Conservation (phyloP, 2,329 filamentous ascomycete genomes). For the Fusarium sp. region DNA sequence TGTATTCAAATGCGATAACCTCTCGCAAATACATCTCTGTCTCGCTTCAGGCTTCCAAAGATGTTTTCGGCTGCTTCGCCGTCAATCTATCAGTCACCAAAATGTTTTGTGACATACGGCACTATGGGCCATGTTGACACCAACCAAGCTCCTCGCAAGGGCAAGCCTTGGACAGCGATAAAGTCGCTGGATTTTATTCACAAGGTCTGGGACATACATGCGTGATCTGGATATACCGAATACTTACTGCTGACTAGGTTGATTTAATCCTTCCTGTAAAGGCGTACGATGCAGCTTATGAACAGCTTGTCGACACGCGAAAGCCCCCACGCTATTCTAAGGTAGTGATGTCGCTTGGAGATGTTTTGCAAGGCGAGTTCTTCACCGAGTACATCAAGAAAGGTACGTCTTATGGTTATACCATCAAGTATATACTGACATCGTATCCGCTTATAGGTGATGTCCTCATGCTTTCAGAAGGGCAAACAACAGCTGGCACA, state of each 20-base stretch:
- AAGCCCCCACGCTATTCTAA: constrained; percentile 66
- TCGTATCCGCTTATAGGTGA: constrained; percentile 64
- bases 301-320: constrained; percentile 58
- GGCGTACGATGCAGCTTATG: constrained; percentile 63
- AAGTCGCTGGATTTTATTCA: constrained; percentile 74
- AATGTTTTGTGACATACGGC: constrained; percentile 79
- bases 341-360: constrained; percentile 77
- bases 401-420: constrained; percentile 58
- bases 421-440: neutral
- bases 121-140: constrained; percentile 76
- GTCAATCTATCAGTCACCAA: constrained; percentile 66
- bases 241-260: constrained; percentile 52
- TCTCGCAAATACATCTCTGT: too few relatives aligned
- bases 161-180: constrained; percentile 80
- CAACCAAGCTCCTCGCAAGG: constrained; percentile 75
- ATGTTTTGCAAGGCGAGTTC: constrained; percentile 79
- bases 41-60: neutral
- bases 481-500: constrained; percentile 75
- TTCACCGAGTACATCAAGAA: constrained; percentile 87
- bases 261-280: constrained; percentile 80
- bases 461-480: constrained; percentile 85
- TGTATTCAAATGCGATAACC: neutral
- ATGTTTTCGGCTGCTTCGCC: constrained; percentile 61
- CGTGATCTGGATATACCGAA: too few relatives aligned
- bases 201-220: constrained; percentile 59